Conservation (phyloP, 2,329 filamentous ascomycete species). For the Exophiala dermatitidis region DNA sequence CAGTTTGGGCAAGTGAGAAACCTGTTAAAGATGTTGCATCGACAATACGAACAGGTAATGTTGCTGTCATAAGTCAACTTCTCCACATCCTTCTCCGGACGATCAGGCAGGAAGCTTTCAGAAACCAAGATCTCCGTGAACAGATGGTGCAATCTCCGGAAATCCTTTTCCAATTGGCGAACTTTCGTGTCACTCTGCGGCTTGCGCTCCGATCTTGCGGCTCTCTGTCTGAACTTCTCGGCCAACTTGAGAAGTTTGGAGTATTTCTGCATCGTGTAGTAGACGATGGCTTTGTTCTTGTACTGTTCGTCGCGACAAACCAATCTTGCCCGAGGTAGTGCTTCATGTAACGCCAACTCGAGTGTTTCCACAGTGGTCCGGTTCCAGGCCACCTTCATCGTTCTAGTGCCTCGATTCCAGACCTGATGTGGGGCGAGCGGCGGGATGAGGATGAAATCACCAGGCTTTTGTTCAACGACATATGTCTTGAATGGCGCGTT, state of each 20-base stretch:
- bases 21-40: slow-evolving; percentile 93
- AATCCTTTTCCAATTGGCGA: slow-evolving; percentile 71
- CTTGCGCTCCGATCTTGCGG: slow-evolving; percentile 33
- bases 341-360: slow-evolving; percentile 76
- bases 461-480: slow-evolving; percentile 79
- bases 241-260: slow-evolving; percentile 53
- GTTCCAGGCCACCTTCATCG: slow-evolving; percentile 98
- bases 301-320: slow-evolving; percentile 98
- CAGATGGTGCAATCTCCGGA: slow-evolving; percentile 68
- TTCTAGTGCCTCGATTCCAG: slow-evolving; percentile 93
- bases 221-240: slow-evolving; percentile 44
- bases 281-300: slow-evolving; percentile 95
- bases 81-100: slow-evolving; percentile 59
- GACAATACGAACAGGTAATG: slow-evolving; percentile 90
- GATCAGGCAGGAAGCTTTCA: slow-evolving; percentile 69
- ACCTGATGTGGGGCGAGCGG: slow-evolving; percentile 93
- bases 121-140: slow-evolving; percentile 74
- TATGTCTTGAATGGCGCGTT: slow-evolving; percentile 89
- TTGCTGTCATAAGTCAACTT: slow-evolving; percentile 78
- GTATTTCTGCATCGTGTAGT: slow-evolving; percentile 79
- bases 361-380: slow-evolving; percentile 87
- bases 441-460: slow-evolving; percentile 89
- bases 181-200: slow-evolving; percentile 45
- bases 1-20: slow-evolving; percentile 90
- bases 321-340: slow-evolving; percentile 76